Base-by-base conservation (phyloP, 2,329 filamentous ascomycete genomes). In the Endocalyx cinctus region DNA sequence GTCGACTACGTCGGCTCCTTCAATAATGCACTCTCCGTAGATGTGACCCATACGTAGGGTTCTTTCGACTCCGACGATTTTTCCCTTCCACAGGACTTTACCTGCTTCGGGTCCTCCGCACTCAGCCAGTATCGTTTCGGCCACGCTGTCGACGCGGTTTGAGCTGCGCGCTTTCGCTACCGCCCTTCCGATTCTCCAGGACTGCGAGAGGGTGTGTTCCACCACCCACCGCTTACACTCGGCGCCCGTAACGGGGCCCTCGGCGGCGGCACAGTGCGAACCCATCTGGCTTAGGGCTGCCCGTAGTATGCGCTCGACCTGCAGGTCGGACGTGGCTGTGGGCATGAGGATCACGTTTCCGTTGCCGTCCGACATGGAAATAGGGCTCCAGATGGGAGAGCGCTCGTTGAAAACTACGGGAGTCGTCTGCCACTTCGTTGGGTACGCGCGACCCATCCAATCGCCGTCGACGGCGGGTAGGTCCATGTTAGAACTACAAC, bases 51-150 rank as follows among this genome's bases (percentile, higher is more conserved):
- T 72, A 41, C 67, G 66, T 26, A 79, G 49, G 1, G 65, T 64
- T 25, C 76, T 60, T 51, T 79, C 70, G 1, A 82, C 77, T 2
- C 68, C 68, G 14, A 78, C 64, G 42, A 82, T 79, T 58, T 82
- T 82, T 17, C 79, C 78, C 37, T 72, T 68, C 59, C 74, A 81
- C n/a, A 82, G 46, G 7, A 81, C 66, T 39, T 64, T 72, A 2
- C 72, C 77, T 0, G 68, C 66, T 5, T 60, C 59, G 0, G 59
- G 45, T 0, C 76, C 77, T 5, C 76, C 76, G 18, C 71, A 73
- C 50, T 78, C 74, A 1, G 70, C 62, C 12, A 81, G 65, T 38
- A 81, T 79, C 3, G 63, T 63, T 53, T 79, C 72, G 1, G 74
- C 74, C 3, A 80, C 71, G 10, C 55, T 66, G 12, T 70, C 69